Base-by-base conservation (phyloP, 139 green algal genomes). In the Ulvella scutata region DNA sequence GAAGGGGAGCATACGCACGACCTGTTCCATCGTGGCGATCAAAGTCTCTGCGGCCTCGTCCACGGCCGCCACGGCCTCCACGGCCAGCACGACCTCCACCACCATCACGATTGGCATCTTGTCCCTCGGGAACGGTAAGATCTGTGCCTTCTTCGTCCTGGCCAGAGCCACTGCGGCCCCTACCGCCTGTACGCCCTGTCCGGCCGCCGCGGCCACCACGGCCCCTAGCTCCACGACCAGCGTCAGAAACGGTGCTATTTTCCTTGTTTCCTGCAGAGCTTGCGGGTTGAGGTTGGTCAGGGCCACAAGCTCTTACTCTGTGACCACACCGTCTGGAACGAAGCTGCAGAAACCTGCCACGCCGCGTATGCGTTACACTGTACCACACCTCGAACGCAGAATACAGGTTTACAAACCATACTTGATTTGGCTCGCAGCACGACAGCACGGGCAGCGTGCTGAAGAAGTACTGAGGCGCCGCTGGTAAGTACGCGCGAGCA, bases 21-120 rank as follows among this genome's bases (percentile, higher is more conserved):
- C 90, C 90, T 72, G 86, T 92, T 78, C 82, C 89, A 75, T 93
- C 89, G 72, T 89, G 88, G 75, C 90, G 87, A 62, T 96, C 90
- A 35, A 88, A 96, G 39, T 93, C 87, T 44, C 90, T 83, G 38
- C 88, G 38, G 21, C 80, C 75, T 37, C 79, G 67, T 33, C 78
- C 61, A 21, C 76, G 33, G 62, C 83, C 76, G 40, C 83, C 37
- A 34, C 81, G 75, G 29, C 82, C 78, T 43, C 80, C 73, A 38
- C 80, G 44, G 43, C 38, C 72, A 59, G 40, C 75, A 31, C 76
- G 43, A 74, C 77, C 75, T 35, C 77, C 78, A 20, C 43, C 21
- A 38, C 74, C 72, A 43, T 79, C 75, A 4, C 34, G 75, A n/a
- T 77, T 61, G 6, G 38, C 74, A 38, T 44, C 61, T 6, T 29